A percentile compares a stretch with the other conserved stretches of the same genome.
These are phyloP conservation scores for Triticum urartu DNA, from an alignment of 176 grass and related monocot species.

Conservation along the genomic window DNA sequence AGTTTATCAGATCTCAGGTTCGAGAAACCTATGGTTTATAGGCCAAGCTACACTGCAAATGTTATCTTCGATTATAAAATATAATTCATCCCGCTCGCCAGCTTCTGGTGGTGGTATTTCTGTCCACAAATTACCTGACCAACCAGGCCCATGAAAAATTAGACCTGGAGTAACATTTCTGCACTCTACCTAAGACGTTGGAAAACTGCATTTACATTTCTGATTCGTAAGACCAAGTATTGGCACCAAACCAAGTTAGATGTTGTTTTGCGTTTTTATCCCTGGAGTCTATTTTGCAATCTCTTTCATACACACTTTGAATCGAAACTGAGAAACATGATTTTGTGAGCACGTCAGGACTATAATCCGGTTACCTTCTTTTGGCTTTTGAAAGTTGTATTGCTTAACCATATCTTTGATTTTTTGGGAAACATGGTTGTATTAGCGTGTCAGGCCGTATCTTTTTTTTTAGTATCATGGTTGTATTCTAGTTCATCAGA, in stretches of 20 bases:
- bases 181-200: conserved; percentile 56
- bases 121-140: conserved; percentile 63
- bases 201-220: conserved; percentile 51
- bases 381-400: conserved; percentile 34
- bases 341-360: conserved; percentile 27
- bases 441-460: conserved; percentile 1
- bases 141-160: conserved; percentile 64
- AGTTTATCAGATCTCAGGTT: conserved; percentile 75
- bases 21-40: conserved; percentile 76
- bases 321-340: background rate
- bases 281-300: conserved; percentile 50
- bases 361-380: conserved; percentile 16
- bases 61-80: background rate
- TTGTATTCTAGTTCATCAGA: background rate
- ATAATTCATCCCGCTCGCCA: conserved; percentile 32
- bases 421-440: conserved; percentile 47
- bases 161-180: conserved; percentile 51
- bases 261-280: conserved; percentile 57
- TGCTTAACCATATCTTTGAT: conserved; percentile 52
- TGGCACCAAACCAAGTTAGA: conserved; percentile 71
- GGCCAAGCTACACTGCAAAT: conserved; percentile 53
- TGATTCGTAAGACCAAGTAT: conserved; percentile 69
- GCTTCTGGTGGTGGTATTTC: conserved; percentile 36
- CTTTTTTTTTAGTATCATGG: too few relatives aligned
- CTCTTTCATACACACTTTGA: conserved; percentile 30